Evolutionary conservation across 176 grass and related monocot species (phyloP), one percentile per base, ranked within the genome.

Genomic region (Carex littledalei): DNA sequence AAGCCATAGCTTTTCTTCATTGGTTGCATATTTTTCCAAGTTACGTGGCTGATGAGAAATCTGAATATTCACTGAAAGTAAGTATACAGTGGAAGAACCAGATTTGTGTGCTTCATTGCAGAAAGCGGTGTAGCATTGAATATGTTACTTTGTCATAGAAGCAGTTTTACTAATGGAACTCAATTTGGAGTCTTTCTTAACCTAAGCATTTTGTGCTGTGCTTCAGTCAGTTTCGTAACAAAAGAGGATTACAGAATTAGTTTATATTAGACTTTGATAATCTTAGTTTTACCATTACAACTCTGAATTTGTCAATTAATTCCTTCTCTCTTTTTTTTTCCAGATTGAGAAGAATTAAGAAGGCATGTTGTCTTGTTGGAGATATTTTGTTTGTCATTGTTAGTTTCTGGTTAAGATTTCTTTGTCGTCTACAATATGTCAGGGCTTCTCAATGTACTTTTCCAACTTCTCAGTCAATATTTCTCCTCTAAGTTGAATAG

Each of bases 371-470:
- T 89, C 76, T 85, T 39, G 82, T 60, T 54, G 63, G 75, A 89
- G 81, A 95, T 79, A 86, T 55, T 91, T 71, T 80, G 84, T 88
- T 88, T 90, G 65, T 24, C 24, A 78, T 56, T 85, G 37, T 85
- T 79, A 45, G 91, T 11, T 88, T 47, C 26, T 87, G 76, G 21
- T 65, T 86, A 84, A 35, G 41, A 24, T 86, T 59, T 67, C 79
- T 47, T 83, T 69, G 74, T 66, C 14, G 6, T 57, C 74, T 78
- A 29, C 52, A 78, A 57, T 81, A 97, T 97, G 91, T 97, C 94
- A 43, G 94, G 94, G 84, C 81, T 97, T 52, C 81, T 97, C 15
- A 97, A 97, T 77, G 94, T 97, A 92, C 6, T 80, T 70, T 63
- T 45, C 82, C 75, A 84, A 61, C 65, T 85, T 90, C 87, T 82